Base-by-base conservation (phyloP, 2,329 filamentous ascomycete species). In the Beauveria varroae region DNA sequence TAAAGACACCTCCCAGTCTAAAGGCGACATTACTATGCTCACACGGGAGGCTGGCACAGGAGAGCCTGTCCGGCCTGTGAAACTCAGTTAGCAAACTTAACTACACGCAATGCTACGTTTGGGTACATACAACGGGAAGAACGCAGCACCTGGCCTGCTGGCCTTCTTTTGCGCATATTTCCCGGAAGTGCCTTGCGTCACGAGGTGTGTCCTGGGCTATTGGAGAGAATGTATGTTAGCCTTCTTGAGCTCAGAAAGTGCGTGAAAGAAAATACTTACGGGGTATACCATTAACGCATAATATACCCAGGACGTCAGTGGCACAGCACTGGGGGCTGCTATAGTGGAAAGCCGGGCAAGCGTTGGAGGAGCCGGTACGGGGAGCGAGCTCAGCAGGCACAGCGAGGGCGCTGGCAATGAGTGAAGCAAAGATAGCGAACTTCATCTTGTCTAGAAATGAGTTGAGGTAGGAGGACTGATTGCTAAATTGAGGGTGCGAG, bases 71-170 rank as follows among this genome's bases (percentile, higher is more conserved):
- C 41, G 12, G 22, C 5, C 56, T 58, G 22, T 41, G 6, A 1
- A 14, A 3, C 2, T 57, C 7, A 12, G 24, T 58, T 43, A 51
- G 46, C 10, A 16, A 26, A 5, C 41, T 30, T 1, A 16, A 55
- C 4, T 26, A 16, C 5, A 1, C 6, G 6, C 0, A 5, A 8
- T 20, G n/a, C 1, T n/a, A 16, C 12, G 9, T n/a, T 34, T 1
- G 22, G 37, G 20, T 9, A 57, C 56, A 18, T 43, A 58, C 66
- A 28, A 83, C 73, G 30, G 81, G 81, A 24, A 84, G 60, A 37
- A 77, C 66, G 67, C 81, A 84, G 76, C 81, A 84, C 67, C 77
- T 78, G 58, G 79, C 79, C 59, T 75, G 75, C 71, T 81, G 78
- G 63, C 79, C 79, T 12, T 71, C 68, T 7, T 64, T 70, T 10